Percentiles rank a stretch among this genome's conserved stretches.
Conservation (phyloP, 768 basidiomycete species). For the Pleurotus sapidus region DNA sequence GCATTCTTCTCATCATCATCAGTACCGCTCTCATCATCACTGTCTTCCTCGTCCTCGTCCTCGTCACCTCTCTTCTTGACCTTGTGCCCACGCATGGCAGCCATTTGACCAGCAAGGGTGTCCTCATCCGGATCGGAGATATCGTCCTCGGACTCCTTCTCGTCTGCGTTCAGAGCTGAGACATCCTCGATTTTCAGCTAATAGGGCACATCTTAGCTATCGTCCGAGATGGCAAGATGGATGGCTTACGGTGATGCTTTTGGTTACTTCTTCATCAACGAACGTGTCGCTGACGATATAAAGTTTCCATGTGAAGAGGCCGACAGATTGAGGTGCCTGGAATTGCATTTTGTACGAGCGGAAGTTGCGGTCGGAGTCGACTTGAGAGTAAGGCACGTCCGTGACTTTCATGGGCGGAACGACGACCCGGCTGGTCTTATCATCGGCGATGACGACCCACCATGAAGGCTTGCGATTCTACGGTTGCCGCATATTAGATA, state of each 20-base stretch:
- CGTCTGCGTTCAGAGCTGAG: conserved; percentile 52
- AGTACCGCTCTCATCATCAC: conserved; percentile 48
- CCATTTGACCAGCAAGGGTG: conserved; percentile 95
- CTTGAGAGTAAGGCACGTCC: conserved; percentile 68
- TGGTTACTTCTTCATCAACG: conserved; percentile 73
- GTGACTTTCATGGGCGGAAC: conserved; percentile 83
- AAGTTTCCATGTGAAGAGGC: conserved; percentile 86
- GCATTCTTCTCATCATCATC: conserved; percentile 51
- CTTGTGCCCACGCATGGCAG: conserved; percentile 84
- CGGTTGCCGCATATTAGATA: conserved; percentile 7
- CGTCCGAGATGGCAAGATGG: not conserved
- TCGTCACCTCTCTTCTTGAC: conserved; percentile 63
- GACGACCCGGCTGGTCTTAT: conserved; percentile 79
- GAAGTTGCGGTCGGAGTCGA: conserved; percentile 53
- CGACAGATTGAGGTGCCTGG: conserved; percentile 86
- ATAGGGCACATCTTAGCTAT: conserved; percentile 11
- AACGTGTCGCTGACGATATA: conserved; percentile 87
- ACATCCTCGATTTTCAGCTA: conserved; percentile 85
- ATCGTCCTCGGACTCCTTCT: conserved; percentile 75
- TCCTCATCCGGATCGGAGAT: conserved; percentile 99
- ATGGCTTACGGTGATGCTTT: conserved; percentile 66
- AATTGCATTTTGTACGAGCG: conserved; percentile 90
- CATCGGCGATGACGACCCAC: conserved; percentile 90
- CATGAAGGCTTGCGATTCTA: conserved; percentile 88
- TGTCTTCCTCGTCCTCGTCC: conserved; percentile 35